phyloP scores from a whole-genome alignment of 208 protist genomes.

The Crithidia thermophila region DNA sequence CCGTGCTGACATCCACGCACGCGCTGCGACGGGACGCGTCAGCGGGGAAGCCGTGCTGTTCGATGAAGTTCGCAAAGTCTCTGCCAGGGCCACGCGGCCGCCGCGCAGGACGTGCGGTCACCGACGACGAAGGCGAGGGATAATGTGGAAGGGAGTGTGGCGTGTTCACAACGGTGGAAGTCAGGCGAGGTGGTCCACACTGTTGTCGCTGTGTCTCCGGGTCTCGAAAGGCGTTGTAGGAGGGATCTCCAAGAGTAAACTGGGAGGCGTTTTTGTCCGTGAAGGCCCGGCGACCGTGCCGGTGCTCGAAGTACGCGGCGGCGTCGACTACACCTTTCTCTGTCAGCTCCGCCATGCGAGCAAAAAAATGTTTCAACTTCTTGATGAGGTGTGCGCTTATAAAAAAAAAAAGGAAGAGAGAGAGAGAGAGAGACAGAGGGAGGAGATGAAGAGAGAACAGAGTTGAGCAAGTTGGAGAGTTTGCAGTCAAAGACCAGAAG shows the following conservation, averaged over 20 bases:
- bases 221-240: constrained; percentile 1
- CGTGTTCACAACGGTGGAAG: too few relatives aligned
- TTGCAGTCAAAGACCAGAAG: too few relatives aligned
- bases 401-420: background rate
- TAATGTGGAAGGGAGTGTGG: background rate
- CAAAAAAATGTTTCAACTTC: background rate
- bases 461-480: too few relatives aligned
- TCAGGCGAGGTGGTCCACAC: too few relatives aligned
- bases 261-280: constrained; percentile 9
- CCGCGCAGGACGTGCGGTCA: background rate
- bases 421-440: constrained; percentile 12
- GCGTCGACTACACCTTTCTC: constrained; percentile 6
- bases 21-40: constrained; percentile 17
- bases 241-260: constrained; percentile 6
- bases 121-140: background rate
- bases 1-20: constrained; percentile 6
- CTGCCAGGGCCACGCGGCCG: constrained; percentile 46
- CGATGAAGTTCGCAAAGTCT: constrained; percentile 38
- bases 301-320: background rate
- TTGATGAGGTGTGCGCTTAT: background rate
- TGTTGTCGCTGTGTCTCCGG: too few relatives aligned
- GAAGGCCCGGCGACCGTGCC: constrained; percentile 13
- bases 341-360: background rate
- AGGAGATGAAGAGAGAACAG: too few relatives aligned
- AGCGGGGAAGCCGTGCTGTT: constrained; percentile 46